These are phyloP conservation scores for Nannizziopsis arthrosporioides DNA, from an alignment of 2,329 filamentous ascomycete genomes.

Conservation along the genomic window DNA sequence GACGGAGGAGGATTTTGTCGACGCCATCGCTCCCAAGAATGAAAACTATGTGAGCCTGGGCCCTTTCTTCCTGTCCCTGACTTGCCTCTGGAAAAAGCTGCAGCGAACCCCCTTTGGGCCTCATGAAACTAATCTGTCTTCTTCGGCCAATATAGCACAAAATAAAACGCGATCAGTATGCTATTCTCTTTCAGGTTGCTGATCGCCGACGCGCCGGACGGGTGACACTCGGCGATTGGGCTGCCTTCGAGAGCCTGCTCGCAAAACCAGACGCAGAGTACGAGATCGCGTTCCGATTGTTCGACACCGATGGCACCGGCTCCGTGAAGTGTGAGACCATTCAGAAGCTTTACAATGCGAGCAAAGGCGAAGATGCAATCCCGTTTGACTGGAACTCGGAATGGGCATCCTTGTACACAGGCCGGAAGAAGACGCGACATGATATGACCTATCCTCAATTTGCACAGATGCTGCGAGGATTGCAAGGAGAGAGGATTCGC, in stretches of 20 bases:
- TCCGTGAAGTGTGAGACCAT: slow-evolving; percentile 84
- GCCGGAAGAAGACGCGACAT: slow-evolving; percentile 75
- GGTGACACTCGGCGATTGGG: slow-evolving; percentile 76
- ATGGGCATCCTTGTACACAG: slow-evolving; percentile 91
- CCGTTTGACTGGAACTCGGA: slow-evolving; percentile 96
- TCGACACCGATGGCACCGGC: slow-evolving; percentile 75
- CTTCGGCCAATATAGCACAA: slow-evolving; percentile 58
- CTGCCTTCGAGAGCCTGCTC: slow-evolving; percentile 84
- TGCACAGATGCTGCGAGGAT: slow-evolving; percentile 89
- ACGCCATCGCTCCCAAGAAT: slow-evolving; percentile 71
- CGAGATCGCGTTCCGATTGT: slow-evolving; percentile 94
- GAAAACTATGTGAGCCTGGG: slow-evolving; percentile 72
- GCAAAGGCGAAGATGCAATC: slow-evolving; percentile 73
- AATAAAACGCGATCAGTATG: slow-evolving; percentile 91
- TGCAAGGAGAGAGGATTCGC: slow-evolving; percentile 90
- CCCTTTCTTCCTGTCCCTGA: not conserved
- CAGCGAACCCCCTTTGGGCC: slow-evolving; percentile 1
- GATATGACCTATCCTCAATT: slow-evolving; percentile 93
- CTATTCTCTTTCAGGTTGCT: slow-evolving; percentile 82
- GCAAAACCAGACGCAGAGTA: slow-evolving; percentile 94
- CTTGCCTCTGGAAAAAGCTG: not conserved
- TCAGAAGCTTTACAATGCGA: slow-evolving; percentile 69
- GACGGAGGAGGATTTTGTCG: slow-evolving; percentile 74
- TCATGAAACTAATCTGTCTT: slow-evolving; percentile 2
- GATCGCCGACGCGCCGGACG: slow-evolving; percentile 64